Evolutionary conservation across 163 green algal genomes (phyloP).

Genomic region (Volvox carteri): DNA sequence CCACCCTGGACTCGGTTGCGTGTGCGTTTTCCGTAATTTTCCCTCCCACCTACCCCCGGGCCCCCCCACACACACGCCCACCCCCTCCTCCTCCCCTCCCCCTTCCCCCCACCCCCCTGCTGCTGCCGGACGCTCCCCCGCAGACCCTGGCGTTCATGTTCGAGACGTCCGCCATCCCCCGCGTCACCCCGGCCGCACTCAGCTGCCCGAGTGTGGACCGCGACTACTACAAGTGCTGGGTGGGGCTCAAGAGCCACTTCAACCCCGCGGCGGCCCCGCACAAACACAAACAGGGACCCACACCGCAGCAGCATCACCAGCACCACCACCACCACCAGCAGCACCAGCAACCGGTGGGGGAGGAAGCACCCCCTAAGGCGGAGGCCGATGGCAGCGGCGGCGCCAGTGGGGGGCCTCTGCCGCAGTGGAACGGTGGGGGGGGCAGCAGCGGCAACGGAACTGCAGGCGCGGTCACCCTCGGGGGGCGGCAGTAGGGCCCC

Average conservation of each 20-base stretch:
- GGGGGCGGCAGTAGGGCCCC: background rate
- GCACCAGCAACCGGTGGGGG: background rate
- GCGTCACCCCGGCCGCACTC: conserved; percentile 83
- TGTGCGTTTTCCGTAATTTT: too few relatives aligned
- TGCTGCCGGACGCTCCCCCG: too few relatives aligned
- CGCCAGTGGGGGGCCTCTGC: background rate
- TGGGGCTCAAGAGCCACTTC: conserved; percentile 83
- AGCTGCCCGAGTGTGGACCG: conserved; percentile 80
- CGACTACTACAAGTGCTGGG: conserved; percentile 94
- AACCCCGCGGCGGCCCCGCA: conserved; percentile 43
- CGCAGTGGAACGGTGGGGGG: background rate
- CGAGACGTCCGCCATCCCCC: conserved; percentile 81
- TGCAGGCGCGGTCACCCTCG: too few relatives aligned
- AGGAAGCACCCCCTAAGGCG: background rate
- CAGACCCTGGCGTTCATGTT: conserved; percentile 66
- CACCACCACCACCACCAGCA: background rate
- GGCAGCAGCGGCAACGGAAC: background rate
- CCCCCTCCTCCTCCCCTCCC: too few relatives aligned
- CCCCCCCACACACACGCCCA: background rate
- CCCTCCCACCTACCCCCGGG: background rate
- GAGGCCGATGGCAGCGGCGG: too few relatives aligned
- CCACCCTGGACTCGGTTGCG: too few relatives aligned
- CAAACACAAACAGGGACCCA: too few relatives aligned
- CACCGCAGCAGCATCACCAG: background rate
- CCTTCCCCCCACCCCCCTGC: too few relatives aligned